Base-by-base conservation (phyloP, 164 flowering plant genomes). In the Stephania yunnanensis region DNA sequence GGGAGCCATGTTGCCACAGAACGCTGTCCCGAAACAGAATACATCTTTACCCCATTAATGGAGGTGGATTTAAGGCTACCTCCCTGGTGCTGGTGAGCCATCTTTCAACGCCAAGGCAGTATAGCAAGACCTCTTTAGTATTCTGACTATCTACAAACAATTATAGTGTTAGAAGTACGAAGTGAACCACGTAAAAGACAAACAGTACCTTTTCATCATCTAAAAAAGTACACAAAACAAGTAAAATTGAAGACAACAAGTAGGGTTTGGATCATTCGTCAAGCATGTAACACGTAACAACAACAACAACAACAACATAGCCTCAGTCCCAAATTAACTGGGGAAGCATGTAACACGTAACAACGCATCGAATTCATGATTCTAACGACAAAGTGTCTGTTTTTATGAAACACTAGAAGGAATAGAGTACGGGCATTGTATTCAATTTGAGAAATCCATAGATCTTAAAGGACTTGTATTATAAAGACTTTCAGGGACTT, bases 21-120 rank as follows among this genome's bases (percentile, higher is more conserved):
- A 20, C 86, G 88, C 11, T 89, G 86, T 44, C 89, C 91, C 22
- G 91, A 76, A 5, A 91, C 79, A 2, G 85, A 82, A 73, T 94
- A 94, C 82, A 86, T 77, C 84, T 91, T 91, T 13, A 92, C 91
- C 6, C 98, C 98, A 83, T 93, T 93, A 2, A 92, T 84, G 76
- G 93, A 84, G 69, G 88, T 87, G 7, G 92, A 90, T 82, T 92
- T 94, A 73, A 94, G 68, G 71, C 73, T 82, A 8, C 92, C 92
- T 74, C 88, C 95, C 20, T 81, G 81, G 58, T 48, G 52, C 58
- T 81, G 81, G 58, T 48, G 52, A 52, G 87, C 89, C 90, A 87
- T 87, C 65, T 53, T 79, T 20, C 42, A 25, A 66, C 53, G 22
- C 30, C 30, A 22, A 70, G 53, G 48, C 52, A 70, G 30, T 17